Evolutionary conservation across 2,329 filamentous ascomycete species (phyloP).

Genomic region (Cladosporium colombiae): DNA sequence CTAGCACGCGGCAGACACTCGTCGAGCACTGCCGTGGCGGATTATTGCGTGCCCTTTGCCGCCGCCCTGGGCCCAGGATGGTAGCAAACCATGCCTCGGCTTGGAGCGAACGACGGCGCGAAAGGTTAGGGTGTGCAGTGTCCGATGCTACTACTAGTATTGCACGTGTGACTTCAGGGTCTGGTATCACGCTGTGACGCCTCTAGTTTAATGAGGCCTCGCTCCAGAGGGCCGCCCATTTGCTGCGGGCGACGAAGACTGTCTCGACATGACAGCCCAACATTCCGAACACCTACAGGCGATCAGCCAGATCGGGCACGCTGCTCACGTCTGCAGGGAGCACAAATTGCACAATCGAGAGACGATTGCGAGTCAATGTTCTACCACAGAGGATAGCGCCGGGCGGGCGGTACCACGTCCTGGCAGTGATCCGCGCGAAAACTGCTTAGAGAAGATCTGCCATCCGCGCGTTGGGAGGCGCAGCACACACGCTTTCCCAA

Average conservation of each 20-base stretch:
- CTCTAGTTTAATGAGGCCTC: neutral
- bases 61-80: neutral
- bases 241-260: neutral
- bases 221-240: neutral
- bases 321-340: neutral
- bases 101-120: neutral
- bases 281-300: neutral
- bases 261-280: neutral
- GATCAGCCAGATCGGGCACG: slow-evolving; percentile 2
- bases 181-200: neutral
- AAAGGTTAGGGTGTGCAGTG: neutral
- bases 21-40: neutral
- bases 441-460: slow-evolving; percentile 7
- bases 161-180: neutral
- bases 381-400: slow-evolving; percentile 16
- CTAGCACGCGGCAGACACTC: neutral
- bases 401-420: slow-evolving; percentile 14
- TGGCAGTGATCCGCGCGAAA: slow-evolving; percentile 16
- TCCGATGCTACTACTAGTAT: neutral
- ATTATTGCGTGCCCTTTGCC: neutral
- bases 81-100: neutral
- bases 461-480: slow-evolving; percentile 18
- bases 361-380: slow-evolving; percentile 14
- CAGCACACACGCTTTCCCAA: slow-evolving; percentile 5
- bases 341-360: neutral